phyloP scores from a whole-genome alignment of 2,329 filamentous ascomycete genomes.

The Blastomyces parvus region DNA sequence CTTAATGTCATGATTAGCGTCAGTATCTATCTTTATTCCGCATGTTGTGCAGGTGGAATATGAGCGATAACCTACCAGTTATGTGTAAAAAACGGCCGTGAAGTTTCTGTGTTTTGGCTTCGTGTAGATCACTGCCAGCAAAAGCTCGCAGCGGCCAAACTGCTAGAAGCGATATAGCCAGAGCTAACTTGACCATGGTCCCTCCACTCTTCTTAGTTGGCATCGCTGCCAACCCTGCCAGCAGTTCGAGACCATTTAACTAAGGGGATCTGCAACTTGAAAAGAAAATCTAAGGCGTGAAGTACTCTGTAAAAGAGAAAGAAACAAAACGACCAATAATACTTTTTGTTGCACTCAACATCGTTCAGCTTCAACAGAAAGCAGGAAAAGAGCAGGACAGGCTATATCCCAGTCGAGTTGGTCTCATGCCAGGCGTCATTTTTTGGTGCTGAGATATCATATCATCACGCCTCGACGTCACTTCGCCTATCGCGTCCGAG shows the following conservation, averaged over 20 bases:
- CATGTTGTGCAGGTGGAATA: constrained; percentile 12
- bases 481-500: not conserved
- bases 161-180: constrained; percentile 6
- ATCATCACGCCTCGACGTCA: not conserved
- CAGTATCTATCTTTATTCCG: constrained; percentile 13
- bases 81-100: constrained; percentile 77
- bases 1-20: constrained; percentile 43
- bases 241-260: constrained; percentile 1
- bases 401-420: not conserved
- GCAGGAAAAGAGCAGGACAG: not conserved
- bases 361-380: not conserved
- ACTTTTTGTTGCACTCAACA: not conserved
- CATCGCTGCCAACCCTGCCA: not conserved
- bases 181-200: constrained; percentile 4
- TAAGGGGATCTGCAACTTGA: too few species aligned
- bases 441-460: not conserved
- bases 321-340: not conserved
- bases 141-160: not conserved
- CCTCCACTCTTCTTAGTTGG: not conserved
- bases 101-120: constrained; percentile 26
- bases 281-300: not conserved
- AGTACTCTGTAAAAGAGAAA: not conserved
- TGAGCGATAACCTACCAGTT: constrained; percentile 50
- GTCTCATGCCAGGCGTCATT: not conserved
- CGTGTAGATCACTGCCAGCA: not conserved